Evolutionary conservation across 2,329 filamentous ascomycete genomes (phyloP), one percentile per base, ranked within the genome.

Genomic region (Colletotrichum sp.): DNA sequence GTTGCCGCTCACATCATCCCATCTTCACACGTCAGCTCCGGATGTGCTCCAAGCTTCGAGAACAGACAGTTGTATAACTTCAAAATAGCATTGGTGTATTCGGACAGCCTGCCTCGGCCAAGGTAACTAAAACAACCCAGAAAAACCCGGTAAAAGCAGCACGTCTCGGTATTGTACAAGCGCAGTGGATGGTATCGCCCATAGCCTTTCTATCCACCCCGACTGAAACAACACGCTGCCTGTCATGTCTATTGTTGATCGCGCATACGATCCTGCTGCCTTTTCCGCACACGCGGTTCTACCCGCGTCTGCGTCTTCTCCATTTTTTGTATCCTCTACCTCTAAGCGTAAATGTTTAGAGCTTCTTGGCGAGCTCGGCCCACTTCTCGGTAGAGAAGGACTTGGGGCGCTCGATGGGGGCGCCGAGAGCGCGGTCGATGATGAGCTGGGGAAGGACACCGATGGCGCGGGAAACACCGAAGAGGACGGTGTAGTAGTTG

Each of bases 401-500:
- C 95, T 99, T 99, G 88, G 97, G 97, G 81, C 97, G 92, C 94
- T 99, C 97, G 83, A 99, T 99, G 81, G 97, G 97, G 81, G 96
- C 95, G 85, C 97, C 97, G 81, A 98, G 92, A 81, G 96, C 97
- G 86, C 97, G 96, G 93, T 99, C 97, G 84, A 99, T 98, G 92
- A 99, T 99, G 86, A 99, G 93, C 92, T 99, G 97, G 83, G 97
- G 97, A 84, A 99, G 94, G 81, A 99, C 97, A 93, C 97, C 97
- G 83, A 99, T 95, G 81, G 97, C 97, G 86, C 97, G 95, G 81
- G 96, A 98, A 60, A 99, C 97, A 93, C 97, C 97, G 88, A 99
- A 99, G 85, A 99, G 95, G 78, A 99, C 97, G 78, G 97, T 99
- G 95, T 99, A 99, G 94, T 98, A 99, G 94, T 93, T 99, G 88